A percentile compares a stretch with the other conserved stretches of the same genome.
Evolutionary conservation across 2,329 filamentous ascomycete genomes (phyloP).

Genomic region (Thelonectria rubi): DNA sequence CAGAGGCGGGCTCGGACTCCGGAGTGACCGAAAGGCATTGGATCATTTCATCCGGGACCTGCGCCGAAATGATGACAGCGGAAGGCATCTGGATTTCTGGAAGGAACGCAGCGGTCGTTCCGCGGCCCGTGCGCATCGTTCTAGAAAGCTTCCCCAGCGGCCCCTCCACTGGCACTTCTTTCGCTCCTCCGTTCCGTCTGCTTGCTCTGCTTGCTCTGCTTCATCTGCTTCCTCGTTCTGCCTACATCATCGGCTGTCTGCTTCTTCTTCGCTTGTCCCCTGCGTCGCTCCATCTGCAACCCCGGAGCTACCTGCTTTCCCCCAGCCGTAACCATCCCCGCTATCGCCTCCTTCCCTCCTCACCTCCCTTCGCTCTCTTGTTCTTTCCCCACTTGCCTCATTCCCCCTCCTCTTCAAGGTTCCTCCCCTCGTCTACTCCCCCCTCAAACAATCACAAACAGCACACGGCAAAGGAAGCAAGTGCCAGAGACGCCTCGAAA

Average conservation of each 20-base stretch:
- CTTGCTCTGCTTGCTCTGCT: no score
- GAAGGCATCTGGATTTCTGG: slow-evolving; percentile 41
- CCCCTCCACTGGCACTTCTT: slow-evolving; percentile 27
- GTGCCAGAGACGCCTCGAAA: slow-evolving; percentile 3
- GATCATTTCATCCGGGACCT: slow-evolving; percentile 37
- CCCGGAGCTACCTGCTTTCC: no score
- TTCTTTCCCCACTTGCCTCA: slow-evolving; percentile 7
- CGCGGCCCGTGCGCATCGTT: slow-evolving; percentile 39
- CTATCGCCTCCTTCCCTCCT: slow-evolving; percentile 16
- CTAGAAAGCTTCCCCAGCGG: slow-evolving; percentile 45
- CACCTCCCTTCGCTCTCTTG: slow-evolving; percentile 2
- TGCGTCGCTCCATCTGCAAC: no score
- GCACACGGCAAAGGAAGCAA: not conserved
- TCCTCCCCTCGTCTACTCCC: slow-evolving; percentile 1
- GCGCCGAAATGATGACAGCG: slow-evolving; percentile 36
- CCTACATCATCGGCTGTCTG: no score
- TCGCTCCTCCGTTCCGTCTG: no score
- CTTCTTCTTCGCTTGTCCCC: no score
- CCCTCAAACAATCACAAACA: not conserved
- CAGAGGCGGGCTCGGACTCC: no score
- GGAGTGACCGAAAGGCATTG: no score
- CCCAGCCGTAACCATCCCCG: no score
- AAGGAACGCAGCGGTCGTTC: slow-evolving; percentile 32
- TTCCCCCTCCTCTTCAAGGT: slow-evolving; percentile 14
- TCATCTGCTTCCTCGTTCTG: no score